These are phyloP conservation scores for Rhodotorula mucilaginosa DNA, from an alignment of 1,284 basidiomycete genomes.

Conservation along the genomic window DNA sequence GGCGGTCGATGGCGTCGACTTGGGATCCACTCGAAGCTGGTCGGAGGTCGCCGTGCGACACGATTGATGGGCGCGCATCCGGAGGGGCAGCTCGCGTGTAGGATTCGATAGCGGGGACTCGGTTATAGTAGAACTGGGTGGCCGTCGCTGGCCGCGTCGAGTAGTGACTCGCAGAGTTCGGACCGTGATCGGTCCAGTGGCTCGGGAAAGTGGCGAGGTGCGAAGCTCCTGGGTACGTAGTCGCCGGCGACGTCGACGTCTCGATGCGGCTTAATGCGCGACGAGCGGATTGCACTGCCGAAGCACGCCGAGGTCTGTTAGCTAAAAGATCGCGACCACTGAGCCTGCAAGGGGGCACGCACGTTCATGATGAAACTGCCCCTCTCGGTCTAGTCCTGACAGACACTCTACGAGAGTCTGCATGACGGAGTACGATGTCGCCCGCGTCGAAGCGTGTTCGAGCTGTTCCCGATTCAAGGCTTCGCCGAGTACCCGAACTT, in stretches of 20 bases:
- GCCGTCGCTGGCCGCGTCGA: background rate
- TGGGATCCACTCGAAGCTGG: background rate
- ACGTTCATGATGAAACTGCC: conserved; percentile 14
- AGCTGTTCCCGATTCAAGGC: conserved; percentile 21
- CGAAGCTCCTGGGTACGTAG: background rate
- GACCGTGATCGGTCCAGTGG: background rate
- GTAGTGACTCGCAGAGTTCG: background rate
- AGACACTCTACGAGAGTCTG: conserved; percentile 13
- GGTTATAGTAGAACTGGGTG: conserved; percentile 25
- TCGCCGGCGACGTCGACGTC: background rate
- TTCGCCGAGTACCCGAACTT: conserved; percentile 15
- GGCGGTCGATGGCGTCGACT: background rate
- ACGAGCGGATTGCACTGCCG: conserved; percentile 22
- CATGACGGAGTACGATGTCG: conserved; percentile 10
- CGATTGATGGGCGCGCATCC: background rate
- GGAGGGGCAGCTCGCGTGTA: conserved; percentile 19
- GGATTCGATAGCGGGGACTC: conserved; percentile 22
- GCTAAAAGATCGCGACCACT: background rate
- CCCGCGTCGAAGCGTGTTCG: conserved; percentile 1
- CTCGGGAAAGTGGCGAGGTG: background rate
- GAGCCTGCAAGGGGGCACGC: background rate
- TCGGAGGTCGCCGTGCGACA: background rate
- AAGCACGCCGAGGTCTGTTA: background rate
- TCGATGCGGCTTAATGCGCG: conserved; percentile 9
- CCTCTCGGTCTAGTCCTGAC: conserved; percentile 12